These are phyloP conservation scores for Ilyonectria sp. DNA, from an alignment of 2,329 filamentous ascomycete species.

Conservation along the genomic window DNA sequence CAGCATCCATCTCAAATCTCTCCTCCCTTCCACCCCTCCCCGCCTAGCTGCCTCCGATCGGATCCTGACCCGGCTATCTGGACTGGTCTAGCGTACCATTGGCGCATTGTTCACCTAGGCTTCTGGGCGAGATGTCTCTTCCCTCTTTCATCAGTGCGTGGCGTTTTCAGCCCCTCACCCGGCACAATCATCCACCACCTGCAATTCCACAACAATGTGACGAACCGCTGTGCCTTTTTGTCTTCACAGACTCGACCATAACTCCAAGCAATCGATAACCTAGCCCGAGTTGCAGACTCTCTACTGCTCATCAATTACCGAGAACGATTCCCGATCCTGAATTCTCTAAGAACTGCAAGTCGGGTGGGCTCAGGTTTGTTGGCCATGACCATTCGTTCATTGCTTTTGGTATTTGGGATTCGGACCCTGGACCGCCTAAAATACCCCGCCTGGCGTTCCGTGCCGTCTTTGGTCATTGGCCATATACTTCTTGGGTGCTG, in stretches of 20 bases:
- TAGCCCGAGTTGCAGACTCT: neutral
- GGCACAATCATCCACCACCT: neutral
- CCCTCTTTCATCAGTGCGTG: neutral
- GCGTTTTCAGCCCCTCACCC: neutral
- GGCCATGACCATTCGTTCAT: neutral
- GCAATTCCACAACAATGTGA: neutral
- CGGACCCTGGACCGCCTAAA: slow-evolving; percentile 9
- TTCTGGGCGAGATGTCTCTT: slow-evolving; percentile 13
- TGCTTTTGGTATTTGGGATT: neutral
- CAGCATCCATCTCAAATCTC: neutral
- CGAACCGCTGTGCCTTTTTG: neutral
- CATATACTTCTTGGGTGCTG: slow-evolving; percentile 1
- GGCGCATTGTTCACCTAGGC: neutral
- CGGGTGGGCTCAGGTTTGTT: neutral
- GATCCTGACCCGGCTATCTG: slow-evolving; percentile 15
- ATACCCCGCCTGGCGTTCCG: neutral
- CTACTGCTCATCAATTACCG: neutral
- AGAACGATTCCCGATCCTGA: neutral
- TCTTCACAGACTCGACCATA: neutral
- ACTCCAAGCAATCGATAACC: neutral
- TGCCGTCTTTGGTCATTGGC: slow-evolving; percentile 3
- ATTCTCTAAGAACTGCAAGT: neutral
- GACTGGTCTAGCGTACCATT: slow-evolving; percentile 13
- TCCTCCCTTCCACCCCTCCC: neutral
- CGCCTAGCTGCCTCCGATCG: slow-evolving; percentile 13